Conservation (phyloP, 2,329 filamentous ascomycete genomes). For the Ascomycota sp. region DNA sequence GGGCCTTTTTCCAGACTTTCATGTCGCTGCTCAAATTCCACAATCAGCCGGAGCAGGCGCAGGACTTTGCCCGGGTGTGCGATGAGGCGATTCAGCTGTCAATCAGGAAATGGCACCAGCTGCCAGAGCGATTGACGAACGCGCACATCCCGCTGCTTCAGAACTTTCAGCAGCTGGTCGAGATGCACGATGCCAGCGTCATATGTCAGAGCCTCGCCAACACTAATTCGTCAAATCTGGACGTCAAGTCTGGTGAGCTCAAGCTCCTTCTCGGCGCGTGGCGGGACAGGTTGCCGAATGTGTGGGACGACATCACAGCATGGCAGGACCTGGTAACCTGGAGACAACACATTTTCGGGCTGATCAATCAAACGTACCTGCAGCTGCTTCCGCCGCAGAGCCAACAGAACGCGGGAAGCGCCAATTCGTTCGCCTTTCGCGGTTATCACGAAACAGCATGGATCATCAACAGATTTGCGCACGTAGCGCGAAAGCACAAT, state of each 20-base stretch:
- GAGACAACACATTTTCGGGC: constrained; percentile 94
- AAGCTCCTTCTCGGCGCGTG: constrained; percentile 85
- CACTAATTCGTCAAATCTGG: constrained; percentile 67
- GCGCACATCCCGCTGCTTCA: constrained; percentile 87
- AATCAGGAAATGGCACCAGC: constrained; percentile 94
- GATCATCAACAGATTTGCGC: constrained; percentile 98
- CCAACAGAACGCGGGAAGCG: constrained; percentile 55
- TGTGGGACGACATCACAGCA: constrained; percentile 97
- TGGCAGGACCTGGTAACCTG: constrained; percentile 99
- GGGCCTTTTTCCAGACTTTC: constrained; percentile 95
- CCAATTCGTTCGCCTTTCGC: constrained; percentile 74
- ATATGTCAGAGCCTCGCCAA: constrained; percentile 78
- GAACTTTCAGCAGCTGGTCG: constrained; percentile 93
- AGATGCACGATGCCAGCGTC: constrained; percentile 89
- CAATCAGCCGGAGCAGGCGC: constrained; percentile 55
- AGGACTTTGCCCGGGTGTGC: constrained; percentile 72
- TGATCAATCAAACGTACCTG: constrained; percentile 90
- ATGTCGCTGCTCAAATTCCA: constrained; percentile 90
- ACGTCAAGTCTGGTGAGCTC: constrained; percentile 83
- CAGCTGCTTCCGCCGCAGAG: constrained; percentile 58
- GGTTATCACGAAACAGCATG: constrained; percentile 97
- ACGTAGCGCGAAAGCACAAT: constrained; percentile 90
- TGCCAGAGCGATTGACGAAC: constrained; percentile 82
- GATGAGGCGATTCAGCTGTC: constrained; percentile 95
- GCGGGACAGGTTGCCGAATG: constrained; percentile 85